Percentiles rank a stretch among this genome's conserved stretches.
Evolutionary conservation across 139 green algal genomes (phyloP).

Genomic region (Volvox reticuliferus): DNA sequence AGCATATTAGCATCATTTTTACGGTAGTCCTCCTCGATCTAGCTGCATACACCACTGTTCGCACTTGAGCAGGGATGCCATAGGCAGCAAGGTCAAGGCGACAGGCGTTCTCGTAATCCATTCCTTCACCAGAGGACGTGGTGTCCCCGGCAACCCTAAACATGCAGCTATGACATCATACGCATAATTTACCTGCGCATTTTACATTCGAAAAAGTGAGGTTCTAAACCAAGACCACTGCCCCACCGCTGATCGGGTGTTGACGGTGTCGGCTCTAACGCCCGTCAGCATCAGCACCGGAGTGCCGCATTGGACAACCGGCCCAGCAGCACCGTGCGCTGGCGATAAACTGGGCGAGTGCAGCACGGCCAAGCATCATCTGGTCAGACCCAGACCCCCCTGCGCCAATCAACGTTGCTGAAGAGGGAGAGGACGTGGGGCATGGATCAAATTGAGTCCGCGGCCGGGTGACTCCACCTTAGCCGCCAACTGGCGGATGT

Average conservation of each 20-base stretch:
- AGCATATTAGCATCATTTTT: neutral
- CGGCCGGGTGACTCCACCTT: too few species aligned
- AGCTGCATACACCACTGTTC: neutral
- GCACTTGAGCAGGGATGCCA: neutral
- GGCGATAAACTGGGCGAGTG: neutral
- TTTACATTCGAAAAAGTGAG: too few species aligned
- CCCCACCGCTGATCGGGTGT: too few species aligned
- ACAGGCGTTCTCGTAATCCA: neutral
- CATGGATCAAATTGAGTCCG: too few species aligned
- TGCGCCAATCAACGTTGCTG: slow-evolving; percentile 22
- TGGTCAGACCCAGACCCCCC: neutral
- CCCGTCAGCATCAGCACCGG: slow-evolving; percentile 1
- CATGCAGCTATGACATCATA: too few species aligned
- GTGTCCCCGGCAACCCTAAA: too few species aligned
- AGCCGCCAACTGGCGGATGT: too few species aligned
- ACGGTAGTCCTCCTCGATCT: neutral
- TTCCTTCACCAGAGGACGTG: neutral
- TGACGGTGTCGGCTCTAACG: too few species aligned
- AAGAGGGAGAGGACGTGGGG: too few species aligned
- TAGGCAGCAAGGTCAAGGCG: neutral
- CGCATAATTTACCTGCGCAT: too few species aligned
- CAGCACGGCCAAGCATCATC: neutral
- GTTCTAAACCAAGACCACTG: too few species aligned
- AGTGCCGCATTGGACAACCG: neutral
- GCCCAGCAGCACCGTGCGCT: neutral